phyloP scores from a whole-genome alignment of 768 basidiomycete genomes.

The Paxillus rubicundulus region DNA sequence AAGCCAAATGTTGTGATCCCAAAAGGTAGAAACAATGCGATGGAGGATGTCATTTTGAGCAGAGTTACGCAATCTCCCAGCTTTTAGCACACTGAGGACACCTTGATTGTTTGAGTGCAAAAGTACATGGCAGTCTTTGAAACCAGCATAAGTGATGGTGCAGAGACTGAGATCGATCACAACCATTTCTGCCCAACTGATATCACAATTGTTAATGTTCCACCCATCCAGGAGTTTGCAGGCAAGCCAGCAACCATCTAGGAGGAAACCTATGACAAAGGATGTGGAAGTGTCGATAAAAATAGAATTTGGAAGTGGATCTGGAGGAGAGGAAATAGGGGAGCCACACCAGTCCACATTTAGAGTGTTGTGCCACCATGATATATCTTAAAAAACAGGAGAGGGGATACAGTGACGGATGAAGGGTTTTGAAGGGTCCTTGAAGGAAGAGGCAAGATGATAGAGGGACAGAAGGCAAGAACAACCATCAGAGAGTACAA shows the following conservation, averaged over 20 bases:
- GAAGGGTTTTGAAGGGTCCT: background rate
- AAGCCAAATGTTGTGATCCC: background rate
- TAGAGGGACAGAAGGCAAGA: background rate
- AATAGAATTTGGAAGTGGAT: background rate
- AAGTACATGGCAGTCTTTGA: background rate
- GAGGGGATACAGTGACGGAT: background rate
- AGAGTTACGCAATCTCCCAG: background rate
- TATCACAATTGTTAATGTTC: background rate
- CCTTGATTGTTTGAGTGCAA: background rate
- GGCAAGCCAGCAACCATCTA: background rate
- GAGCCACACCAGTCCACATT: background rate
- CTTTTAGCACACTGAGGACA: background rate
- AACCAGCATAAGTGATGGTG: background rate
- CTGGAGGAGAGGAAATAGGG: background rate
- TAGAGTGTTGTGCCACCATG: background rate
- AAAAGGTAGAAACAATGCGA: background rate
- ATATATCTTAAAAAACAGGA: background rate
- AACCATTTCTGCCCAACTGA: background rate
- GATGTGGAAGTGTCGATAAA: background rate
- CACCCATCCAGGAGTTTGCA: background rate
- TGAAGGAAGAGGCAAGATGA: background rate
- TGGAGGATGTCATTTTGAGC: background rate
- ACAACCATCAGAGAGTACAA: background rate
- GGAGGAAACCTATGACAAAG: conserved; percentile 32
- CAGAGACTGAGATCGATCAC: background rate